Conservation (phyloP, 1,284 basidiomycete species). For the Apiotrichum siamense region DNA sequence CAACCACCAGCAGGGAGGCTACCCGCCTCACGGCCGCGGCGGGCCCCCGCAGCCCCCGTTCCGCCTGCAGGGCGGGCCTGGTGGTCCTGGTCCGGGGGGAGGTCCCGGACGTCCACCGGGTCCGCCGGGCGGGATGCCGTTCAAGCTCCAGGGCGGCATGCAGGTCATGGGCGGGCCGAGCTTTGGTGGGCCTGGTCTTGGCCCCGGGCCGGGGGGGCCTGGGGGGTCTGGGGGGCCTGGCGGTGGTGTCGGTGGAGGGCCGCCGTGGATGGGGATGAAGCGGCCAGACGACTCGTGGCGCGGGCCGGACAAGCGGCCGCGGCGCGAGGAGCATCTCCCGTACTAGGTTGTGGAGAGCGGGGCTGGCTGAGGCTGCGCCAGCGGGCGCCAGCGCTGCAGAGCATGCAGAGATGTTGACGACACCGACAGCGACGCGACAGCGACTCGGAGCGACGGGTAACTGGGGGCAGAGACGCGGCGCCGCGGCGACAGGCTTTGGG, state of each 20-base stretch:
- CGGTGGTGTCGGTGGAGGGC: not conserved
- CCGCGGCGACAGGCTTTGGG: too few relatives aligned
- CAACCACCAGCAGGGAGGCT: not conserved
- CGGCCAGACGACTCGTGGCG: slow-evolving; percentile 7
- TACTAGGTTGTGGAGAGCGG: not conserved
- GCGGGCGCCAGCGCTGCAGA: too few relatives aligned
- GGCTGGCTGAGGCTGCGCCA: too few relatives aligned
- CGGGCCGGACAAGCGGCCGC: slow-evolving; percentile 7
- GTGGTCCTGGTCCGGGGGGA: not conserved
- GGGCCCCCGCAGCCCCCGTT: not conserved
- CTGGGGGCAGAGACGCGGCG: too few relatives aligned
- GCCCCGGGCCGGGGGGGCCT: not conserved
- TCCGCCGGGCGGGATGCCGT: slow-evolving; percentile 7
- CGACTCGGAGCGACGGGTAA: too few relatives aligned
- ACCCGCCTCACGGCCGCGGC: not conserved
- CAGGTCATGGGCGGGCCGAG: not conserved
- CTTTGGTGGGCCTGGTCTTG: slow-evolving; percentile 3
- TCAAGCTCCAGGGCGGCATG: slow-evolving; percentile 8
- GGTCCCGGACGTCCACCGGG: not conserved
- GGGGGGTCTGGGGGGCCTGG: not conserved
- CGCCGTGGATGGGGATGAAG: too few relatives aligned
- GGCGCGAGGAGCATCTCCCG: slow-evolving; percentile 4
- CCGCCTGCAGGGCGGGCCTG: not conserved
- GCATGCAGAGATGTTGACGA: too few relatives aligned
- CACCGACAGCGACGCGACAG: too few relatives aligned